Percentiles rank a stretch among this genome's conserved stretches.
phyloP scores from a whole-genome alignment of 2,329 filamentous ascomycete species.

The Pseudocercospora vitis region DNA sequence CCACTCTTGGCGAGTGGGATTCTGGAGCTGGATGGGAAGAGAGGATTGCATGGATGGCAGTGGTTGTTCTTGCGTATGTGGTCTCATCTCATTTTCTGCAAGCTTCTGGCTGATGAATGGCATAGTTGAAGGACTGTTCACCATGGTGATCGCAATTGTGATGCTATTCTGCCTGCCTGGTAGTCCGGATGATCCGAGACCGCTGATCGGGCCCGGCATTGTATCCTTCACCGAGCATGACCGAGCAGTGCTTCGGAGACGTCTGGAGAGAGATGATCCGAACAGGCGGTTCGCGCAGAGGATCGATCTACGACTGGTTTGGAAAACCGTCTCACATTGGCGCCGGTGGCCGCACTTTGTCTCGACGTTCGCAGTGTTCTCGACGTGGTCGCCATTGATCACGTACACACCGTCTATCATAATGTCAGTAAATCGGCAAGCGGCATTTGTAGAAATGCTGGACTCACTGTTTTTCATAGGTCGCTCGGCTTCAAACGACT shows the following conservation, averaged over 20 bases:
- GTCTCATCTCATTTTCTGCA: no score
- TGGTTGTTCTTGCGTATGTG: no score
- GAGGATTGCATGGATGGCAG: constrained; percentile 9
- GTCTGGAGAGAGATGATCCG: background rate
- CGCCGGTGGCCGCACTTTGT: constrained; percentile 15
- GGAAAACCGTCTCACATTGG: constrained; percentile 8
- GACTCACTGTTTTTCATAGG: background rate
- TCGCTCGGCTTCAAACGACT: constrained; percentile 48
- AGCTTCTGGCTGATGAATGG: no score
- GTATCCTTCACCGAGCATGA: background rate
- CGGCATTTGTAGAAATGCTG: background rate
- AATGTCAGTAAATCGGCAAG: constrained; percentile 11
- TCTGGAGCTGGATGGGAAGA: background rate
- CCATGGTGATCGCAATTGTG: background rate
- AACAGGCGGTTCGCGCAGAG: background rate
- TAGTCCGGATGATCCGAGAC: constrained; percentile 8
- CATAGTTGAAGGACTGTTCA: constrained; percentile 10
- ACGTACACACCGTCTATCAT: constrained; percentile 53
- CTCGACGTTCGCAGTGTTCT: constrained; percentile 52
- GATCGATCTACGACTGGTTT: constrained; percentile 6
- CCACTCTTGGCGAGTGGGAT: constrained; percentile 10
- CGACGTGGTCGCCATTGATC: constrained; percentile 54
- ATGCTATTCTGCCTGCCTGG: constrained; percentile 10
- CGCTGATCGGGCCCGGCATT: constrained; percentile 8
- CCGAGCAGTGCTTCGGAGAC: constrained; percentile 1